Evolutionary conservation across 441 rosid species (phyloP), one percentile per base, ranked within the genome.

Genomic region (Melastoma candidum): DNA sequence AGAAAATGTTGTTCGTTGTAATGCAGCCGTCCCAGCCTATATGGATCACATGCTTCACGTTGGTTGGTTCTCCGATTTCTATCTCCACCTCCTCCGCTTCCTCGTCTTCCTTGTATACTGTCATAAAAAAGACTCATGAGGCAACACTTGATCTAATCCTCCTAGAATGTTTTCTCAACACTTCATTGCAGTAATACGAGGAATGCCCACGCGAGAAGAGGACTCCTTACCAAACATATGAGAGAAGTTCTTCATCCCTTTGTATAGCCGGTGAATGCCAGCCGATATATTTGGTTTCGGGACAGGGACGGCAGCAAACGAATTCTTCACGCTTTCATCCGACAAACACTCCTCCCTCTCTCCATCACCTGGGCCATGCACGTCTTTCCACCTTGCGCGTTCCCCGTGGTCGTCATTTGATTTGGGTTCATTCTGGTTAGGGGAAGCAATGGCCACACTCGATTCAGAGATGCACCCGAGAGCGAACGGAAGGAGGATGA

Each of bases 21-120:
- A 75, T 67, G 12, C 57, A 56, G 11, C 80, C 81, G 64, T 84
- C 98, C 78, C 78, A 72, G 47, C 98, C 98, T 1, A 88, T 82
- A 59, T 88, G 98, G 1, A 97, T 75, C 47, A 92, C 90, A 57
- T 92, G 97, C 78, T 82, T 88, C 69, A 92, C 98, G 49, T 92
- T 81, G 54, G 97, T 92, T 3, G 98, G 98, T 32, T 73, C 60
- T 61, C 97, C 97, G 26, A 88, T 88, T 67, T 88, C 81, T 76
- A 92, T 92, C 17, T 71, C 69, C 49, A 44, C 49, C 46, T 59
- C 60, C 46, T 59, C 77, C 39, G 51, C 71, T 48, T 77, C 85
- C n/a, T 69, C 65, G 44, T 85, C 93, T 47, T 83, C 89, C 63
- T 77, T 83, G 74, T 83, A 72, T 24, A 48, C 95, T 82, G 46